These are phyloP conservation scores for Aspergillus quadricinctus DNA, from an alignment of 2,329 filamentous ascomycete species.

Conservation along the genomic window DNA sequence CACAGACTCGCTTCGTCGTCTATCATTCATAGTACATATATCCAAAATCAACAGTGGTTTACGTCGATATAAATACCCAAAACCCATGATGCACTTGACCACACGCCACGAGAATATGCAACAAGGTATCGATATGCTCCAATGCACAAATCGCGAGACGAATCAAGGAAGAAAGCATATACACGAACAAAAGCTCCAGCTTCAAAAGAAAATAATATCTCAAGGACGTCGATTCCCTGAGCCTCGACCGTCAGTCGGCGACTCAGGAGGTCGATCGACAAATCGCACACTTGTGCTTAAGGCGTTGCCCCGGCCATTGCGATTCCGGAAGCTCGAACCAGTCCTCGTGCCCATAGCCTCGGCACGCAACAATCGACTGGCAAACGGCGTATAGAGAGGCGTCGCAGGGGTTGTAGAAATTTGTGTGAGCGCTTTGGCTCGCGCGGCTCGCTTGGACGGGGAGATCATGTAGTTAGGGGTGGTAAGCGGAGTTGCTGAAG, in stretches of 20 bases:
- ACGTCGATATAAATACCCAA: background rate
- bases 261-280: conserved; percentile 38
- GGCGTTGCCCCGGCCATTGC: conserved; percentile 23
- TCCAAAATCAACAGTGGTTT: background rate
- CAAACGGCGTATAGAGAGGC: conserved; percentile 42
- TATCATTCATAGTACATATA: background rate
- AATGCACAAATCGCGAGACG: background rate
- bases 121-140: background rate
- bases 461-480: conserved; percentile 43
- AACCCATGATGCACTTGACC: background rate
- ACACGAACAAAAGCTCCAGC: conserved; percentile 1
- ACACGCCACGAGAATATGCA: background rate
- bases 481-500: conserved; percentile 34
- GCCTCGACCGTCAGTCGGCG: conserved; percentile 35
- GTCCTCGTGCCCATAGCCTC: conserved; percentile 18
- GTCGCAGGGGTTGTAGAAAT: conserved; percentile 44
- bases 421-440: conserved; percentile 38
- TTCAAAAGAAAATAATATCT: conserved; percentile 3
- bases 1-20: background rate
- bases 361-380: conserved; percentile 33
- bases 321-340: conserved; percentile 21
- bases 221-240: conserved; percentile 31
- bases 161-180: conserved; percentile 1
- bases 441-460: conserved; percentile 44
- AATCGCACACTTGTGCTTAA: conserved; percentile 38